Evolutionary conservation across 2,329 filamentous ascomycete genomes (phyloP), one percentile per base, ranked within the genome.

Genomic region (Aureobasidium sp.): DNA sequence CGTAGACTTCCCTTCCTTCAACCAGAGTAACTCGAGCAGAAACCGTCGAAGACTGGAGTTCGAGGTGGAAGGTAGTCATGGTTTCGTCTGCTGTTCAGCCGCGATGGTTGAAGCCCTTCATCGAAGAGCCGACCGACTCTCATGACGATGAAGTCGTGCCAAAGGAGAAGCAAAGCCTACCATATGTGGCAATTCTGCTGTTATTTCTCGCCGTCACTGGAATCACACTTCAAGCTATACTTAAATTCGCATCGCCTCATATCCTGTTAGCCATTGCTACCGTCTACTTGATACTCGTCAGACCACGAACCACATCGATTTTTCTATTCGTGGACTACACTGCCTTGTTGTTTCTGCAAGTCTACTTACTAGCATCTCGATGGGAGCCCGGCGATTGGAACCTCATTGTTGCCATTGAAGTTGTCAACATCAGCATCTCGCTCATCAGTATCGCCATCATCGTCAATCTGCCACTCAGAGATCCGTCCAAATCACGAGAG

Each of bases 401-500:
- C 12, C 30, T 45, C 3, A 30, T 21, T 4, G 17, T 24, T 27
- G 64, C 60, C 59, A 68, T 55, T 56, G 8, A 25, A 6, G n/a
- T 35, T 14, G 19, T 22, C 27, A 51, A 40, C n/a, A 40, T 41
- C 14, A 17, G 35, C 6, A 53, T 77, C 4, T 58, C 78, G 0
- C 58, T 79, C 5, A 57, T 68, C 4, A 76, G 75, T 1, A 70
- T 84, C 6, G 35, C 74, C 2, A 59, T 79, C 12, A 78, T 88
- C 44, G 63, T 88, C 11, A 69, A 75, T 21, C 89, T 89, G 84
- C 86, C 86, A 6, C 69, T 90, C 59, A 77, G 86, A 19, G 77
- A 86, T 55, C 79, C 81, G 0, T 63, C 64, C 1, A 63, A 84
- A 3, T 70, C 76, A 17, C 70, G 65, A 3, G 66, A 76, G 7